Evolutionary conservation across 352 stramenopile species (phyloP).

Genomic region (Globisporangium parvum): DNA sequence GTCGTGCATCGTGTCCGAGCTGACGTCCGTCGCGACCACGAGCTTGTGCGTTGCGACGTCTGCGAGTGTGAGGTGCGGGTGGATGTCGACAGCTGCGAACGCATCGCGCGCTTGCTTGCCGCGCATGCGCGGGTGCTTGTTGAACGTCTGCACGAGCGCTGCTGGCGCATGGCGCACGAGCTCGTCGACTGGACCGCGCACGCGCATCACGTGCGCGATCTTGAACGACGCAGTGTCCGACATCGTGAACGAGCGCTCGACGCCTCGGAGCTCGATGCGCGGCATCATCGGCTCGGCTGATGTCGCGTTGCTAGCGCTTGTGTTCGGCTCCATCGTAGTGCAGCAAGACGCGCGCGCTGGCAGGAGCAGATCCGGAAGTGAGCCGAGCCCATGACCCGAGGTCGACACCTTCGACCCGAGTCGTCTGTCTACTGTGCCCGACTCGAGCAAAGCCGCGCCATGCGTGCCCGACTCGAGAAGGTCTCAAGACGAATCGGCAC

Average conservation of each 20-base stretch:
- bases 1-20: neutral
- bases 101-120: slow-evolving; percentile 25
- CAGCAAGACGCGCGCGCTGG: no score
- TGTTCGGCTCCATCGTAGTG: no score
- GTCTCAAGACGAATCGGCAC: no score
- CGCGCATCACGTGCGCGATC: neutral
- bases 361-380: no score
- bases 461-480: no score
- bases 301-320: no score
- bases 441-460: no score
- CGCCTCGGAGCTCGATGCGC: neutral
- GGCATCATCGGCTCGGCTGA: no score
- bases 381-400: no score
- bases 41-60: slow-evolving; percentile 14
- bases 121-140: slow-evolving; percentile 18
- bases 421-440: no score
- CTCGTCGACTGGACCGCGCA: neutral
- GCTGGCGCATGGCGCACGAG: neutral
- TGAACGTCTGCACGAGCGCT: neutral
- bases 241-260: neutral
- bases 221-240: neutral
- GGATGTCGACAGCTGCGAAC: slow-evolving; percentile 28
- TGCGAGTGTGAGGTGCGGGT: slow-evolving; percentile 24
- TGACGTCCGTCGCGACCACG: no score
- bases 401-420: no score